Evolutionary conservation across 352 stramenopile genomes (phyloP), one percentile per base, ranked within the genome.

Genomic region (Thalassiosira mediterranea): DNA sequence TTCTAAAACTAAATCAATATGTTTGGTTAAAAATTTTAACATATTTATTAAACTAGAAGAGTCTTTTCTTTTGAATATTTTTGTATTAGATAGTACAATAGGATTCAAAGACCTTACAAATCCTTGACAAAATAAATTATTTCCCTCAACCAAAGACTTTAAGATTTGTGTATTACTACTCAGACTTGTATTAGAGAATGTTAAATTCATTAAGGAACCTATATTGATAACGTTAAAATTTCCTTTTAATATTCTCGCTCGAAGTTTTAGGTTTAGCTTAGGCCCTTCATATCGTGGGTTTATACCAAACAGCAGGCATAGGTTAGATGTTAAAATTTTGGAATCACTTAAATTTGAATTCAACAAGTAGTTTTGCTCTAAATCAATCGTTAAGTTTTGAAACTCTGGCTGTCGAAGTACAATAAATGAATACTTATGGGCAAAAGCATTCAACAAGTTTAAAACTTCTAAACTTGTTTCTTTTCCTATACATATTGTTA

Each of bases 141-240:
- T 75, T 23, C 72, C 72, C 59, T 77, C 72, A 58, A 58, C 60
- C 60, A 70, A 47, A 2, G 34, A 60, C 49, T 40, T 47, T 72
- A 76, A 78, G 40, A 64, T 47, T 26, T 57, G 37, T 26, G 40
- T 64, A 56, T 46, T 66, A 31, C 54, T 84, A 49, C 10, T 47
- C 62, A 84, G 26, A 49, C 81, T 61, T 76, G 64, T 86, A 59
- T 44, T 78, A 28, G 75, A 44, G 64, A 60, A 79, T 61, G 61
- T 83, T 75, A 77, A 71, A 51, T 72, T 76, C 58, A 81, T 11
- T 76, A 60, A 53, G 40, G 64, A 69, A 69, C 49, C 53, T 48
- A 76, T 77, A 8, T 54, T 26, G 53, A 61, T 21, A 23, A 68
- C 31, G 56, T 72, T 66, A 69, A 84, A 69, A 48, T 57, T 65